Base-by-base conservation (phyloP, 176 grass and related monocot genomes). In the Eleusine indica region DNA sequence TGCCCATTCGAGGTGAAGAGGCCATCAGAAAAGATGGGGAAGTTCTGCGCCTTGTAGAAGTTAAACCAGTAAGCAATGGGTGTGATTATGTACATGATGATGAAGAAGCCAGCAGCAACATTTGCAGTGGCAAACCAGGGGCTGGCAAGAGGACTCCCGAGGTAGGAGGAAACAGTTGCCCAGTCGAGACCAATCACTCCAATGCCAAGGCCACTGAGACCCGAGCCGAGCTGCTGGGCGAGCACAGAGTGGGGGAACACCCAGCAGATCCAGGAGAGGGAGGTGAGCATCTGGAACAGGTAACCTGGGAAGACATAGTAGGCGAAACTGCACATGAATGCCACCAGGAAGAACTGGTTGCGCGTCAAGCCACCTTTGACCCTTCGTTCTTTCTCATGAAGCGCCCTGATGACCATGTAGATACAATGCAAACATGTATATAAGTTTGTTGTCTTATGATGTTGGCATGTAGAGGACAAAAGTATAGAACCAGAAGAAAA, bases 91-190 rank as follows among this genome's bases (percentile, higher is more conserved):
- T 98, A 98, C 95, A 95, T 90, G 37, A 91, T 51, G 71, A 93
- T 12, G 37, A 93, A 60, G 78, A 95, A 98, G 53, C 95, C 92
- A 1, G 85, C 95, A 3, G 86, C 95, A 22, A 98, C 43, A 37
- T 98, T 98, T 9, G 91, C 95, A 17, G 92, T 98, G 68, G 95
- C 95, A 1, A 98, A 98, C 95, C 95, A 95, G 43, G 96, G 96
- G 84, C 96, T 98, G 63, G 95, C 95, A 16, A 98, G 95, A 6
- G 95, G 95, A 63, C 95, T 98, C 11, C 90, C 90, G 5, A 98
- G 83, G 84, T 98, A 98, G 10, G 92, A 86, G 78, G 92, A 98
- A 56, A 95, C 58, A 3, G 79, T 80, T 4, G 92, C 91, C 95
- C 95, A 98, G 87, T 98, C 95, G 1, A 98, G 89, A 1, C 95